Evolutionary conservation across 352 stramenopile species (phyloP), one percentile per base, ranked within the genome.

Genomic region (Pythium insidiosum): DNA sequence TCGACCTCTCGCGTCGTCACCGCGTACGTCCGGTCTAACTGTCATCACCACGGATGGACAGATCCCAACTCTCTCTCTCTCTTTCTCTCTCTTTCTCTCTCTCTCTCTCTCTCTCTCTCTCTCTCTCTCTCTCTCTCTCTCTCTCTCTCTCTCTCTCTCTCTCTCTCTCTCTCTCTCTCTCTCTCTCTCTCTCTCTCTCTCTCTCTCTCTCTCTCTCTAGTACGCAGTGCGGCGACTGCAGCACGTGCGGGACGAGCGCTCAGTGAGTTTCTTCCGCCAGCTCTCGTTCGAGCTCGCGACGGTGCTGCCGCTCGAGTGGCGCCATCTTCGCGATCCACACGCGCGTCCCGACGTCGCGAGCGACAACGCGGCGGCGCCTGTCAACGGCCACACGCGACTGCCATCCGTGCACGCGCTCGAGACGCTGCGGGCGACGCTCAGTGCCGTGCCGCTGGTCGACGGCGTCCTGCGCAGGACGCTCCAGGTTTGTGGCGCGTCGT

Each of bases 191-290:
- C 18, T 20, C 11, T 41, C 21, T 15, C 12, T 19, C 35, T 21
- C 41, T 6, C n/a, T 36, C 4, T 48, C n/a, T 36, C n/a, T 26
- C 3, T 43, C 3, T 37, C 18, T 28, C 3, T 24, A 84, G 72
- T 71, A 67, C 18, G 72, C 66, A 6, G 50, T 84, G 29, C 68
- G 72, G 1, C 58, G 68, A 16, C 48, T 84, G 31, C 61, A 58
- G 25, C 46, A 70, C 31, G 58, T 48, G 2, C 50, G 47, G 28
- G 53, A 38, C 3, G 42, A 68, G 0, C 31, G 47, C 15, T 66
- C 25, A 45, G 48, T 16, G 24, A 31, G 38, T 15, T 25, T 44
- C 6, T 46, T 84, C 6, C 66, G 66, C 2, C 45, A 68, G 2
- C 22, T 79, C 4, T 34, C 50, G 3, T 35, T 55, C 18, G 60